A percentile compares a stretch with the other conserved stretches of the same genome.
phyloP scores from a whole-genome alignment of 805 yeast species.

The Cyberlindnera xishuangbannaensis region DNA sequence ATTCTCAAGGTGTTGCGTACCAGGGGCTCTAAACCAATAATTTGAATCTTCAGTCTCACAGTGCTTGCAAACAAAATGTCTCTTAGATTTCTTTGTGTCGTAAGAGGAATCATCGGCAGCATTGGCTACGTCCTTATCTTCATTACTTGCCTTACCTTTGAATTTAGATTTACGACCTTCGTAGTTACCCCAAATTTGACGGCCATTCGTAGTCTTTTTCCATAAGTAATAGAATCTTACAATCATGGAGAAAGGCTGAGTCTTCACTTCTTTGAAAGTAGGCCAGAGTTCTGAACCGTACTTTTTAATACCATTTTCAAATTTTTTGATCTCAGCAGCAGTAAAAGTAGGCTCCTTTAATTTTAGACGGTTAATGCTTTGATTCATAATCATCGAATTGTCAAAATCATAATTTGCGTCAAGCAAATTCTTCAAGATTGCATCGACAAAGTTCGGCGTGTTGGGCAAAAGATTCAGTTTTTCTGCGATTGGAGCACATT shows the following conservation, averaged over 20 bases:
- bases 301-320: constrained; percentile 68
- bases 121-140: constrained; percentile 19
- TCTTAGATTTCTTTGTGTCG: constrained; percentile 47
- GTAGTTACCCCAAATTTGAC: constrained; percentile 73
- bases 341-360: constrained; percentile 76
- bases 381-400: constrained; percentile 41
- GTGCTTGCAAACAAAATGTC: constrained; percentile 59
- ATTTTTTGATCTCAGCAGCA: constrained; percentile 53
- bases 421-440: constrained; percentile 51
- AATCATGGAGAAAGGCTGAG: constrained; percentile 70
- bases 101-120: constrained; percentile 68
- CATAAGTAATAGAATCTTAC: constrained; percentile 87
- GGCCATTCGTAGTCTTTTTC: constrained; percentile 82
- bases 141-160: constrained; percentile 28
- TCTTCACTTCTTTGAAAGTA: constrained; percentile 62
- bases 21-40: constrained; percentile 72
- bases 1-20: constrained; percentile 37
- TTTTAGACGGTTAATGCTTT: constrained; percentile 45
- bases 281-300: constrained; percentile 78
- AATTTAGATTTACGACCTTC: constrained; percentile 71
- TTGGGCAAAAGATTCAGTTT: constrained; percentile 47
- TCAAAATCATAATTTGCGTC: constrained; percentile 44
- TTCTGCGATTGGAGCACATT: constrained; percentile 53
- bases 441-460: constrained; percentile 82
- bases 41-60: constrained; percentile 53